Base-by-base conservation (phyloP, 2,329 filamentous ascomycete genomes). In the Rosellinia necatrix region DNA sequence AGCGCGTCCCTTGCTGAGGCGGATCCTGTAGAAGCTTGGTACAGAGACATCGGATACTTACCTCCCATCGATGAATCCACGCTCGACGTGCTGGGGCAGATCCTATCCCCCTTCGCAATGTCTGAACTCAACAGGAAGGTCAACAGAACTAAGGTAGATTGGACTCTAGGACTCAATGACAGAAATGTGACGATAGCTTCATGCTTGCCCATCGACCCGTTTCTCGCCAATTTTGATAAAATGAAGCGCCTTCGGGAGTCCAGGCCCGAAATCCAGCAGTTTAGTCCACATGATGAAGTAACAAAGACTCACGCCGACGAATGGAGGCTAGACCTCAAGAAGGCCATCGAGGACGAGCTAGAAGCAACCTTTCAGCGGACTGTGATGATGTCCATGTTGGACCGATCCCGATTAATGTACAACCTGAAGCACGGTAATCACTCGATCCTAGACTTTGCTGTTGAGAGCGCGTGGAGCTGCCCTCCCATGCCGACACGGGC, bases 321-420 rank as follows among this genome's bases (percentile, higher is more conserved):
- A 50, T 42, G 29, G 35, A 34, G 15, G 21, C 48, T 32, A 42
- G 37, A 42, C 38, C 38, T 27, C 6, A 17, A 46, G 27, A 46
- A 46, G 15, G 32, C 34, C 24, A 15, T n/a, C 3, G 12, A 38
- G 32, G 46, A 49, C 32, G 34, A 15, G 22, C 8, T 29, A 2
- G 22, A 21, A 15, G 34, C 24, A 6, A 22, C 34, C 34, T 49
- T 49, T 24, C 46, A 49, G 46, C 46, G 46, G 22, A 49, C 46
- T 38, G 22, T 38, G 46, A 49, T 49, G 32, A 49, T 49, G 24
- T 49, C 46, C 34, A 38, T 49, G 46, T 30, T 49, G 15, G 46
- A 49, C 46, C 46, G 46, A 22, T 40, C 29, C 21, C 34, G 46
- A 38, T 10, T 49, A 15, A 49, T 49, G 12, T 49, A 49, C 10